These are phyloP conservation scores for Fusarium equiseti DNA, from an alignment of 2,329 filamentous ascomycete species.

Conservation along the genomic window DNA sequence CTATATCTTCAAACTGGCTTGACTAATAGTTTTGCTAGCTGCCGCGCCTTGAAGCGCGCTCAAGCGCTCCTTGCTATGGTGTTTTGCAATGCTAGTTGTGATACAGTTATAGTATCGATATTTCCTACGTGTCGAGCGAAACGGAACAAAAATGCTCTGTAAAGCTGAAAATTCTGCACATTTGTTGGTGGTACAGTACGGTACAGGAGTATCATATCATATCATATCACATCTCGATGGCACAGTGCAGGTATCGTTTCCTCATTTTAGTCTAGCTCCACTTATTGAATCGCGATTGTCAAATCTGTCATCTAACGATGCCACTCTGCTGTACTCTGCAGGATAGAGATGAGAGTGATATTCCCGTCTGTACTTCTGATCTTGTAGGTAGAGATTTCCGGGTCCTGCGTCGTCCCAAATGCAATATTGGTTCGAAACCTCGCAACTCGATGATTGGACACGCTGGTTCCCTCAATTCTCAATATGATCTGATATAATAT, in stretches of 20 bases:
- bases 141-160: neutral
- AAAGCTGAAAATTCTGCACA: neutral
- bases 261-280: neutral
- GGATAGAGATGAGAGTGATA: neutral
- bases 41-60: neutral
- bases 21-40: neutral
- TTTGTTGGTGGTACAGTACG: neutral
- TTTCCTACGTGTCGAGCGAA: neutral
- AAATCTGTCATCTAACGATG: neutral
- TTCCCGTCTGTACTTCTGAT: neutral
- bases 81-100: neutral
- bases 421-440: neutral
- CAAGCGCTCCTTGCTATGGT: neutral
- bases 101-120: neutral
- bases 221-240: conserved; percentile 2
- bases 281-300: conserved; percentile 2
- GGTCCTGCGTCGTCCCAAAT: neutral
- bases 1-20: neutral
- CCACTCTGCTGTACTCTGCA: neutral
- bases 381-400: neutral
- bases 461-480: neutral
- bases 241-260: neutral
- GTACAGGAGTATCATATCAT: conserved; percentile 12
- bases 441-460: neutral
- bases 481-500: neutral